Evolutionary conservation across 225 moss, liverwort and hornwort species (phyloP), one percentile per base, ranked within the genome.

Genomic region (Straminergon stramineum): DNA sequence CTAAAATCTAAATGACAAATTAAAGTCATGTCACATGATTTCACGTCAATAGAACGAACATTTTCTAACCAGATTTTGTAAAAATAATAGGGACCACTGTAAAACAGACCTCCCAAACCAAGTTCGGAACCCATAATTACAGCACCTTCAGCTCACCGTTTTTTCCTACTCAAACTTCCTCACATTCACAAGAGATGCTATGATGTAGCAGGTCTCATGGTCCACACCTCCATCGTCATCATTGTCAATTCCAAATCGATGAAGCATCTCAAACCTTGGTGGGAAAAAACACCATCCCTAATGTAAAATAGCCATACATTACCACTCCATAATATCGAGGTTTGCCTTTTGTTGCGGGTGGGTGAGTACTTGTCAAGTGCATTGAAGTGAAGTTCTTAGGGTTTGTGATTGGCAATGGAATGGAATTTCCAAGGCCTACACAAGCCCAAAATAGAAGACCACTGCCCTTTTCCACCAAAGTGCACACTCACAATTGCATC

Each of bases 401-500:
- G 56, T 3, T 37, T 22, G 15, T n/a, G 11, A 26, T 57, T n/a
- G 56, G 55, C 1, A 0, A 17, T 57, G 16, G 56, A 35, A 55
- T 56, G 20, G 8, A 21, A 76, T 15, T 78, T n/a, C 17, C 16
- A 37, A n/a, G 16, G n/a, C 56, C 10, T 16, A 4, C 9, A n/a
- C 37, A 5, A 79, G 56, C 5, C 57, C 56, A 2, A 17, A 57
- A 79, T 79, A n/a, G 2, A 21, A 1, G 11, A 17, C 7, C 57
- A 79, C 22, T 2, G 0, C 5, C 7, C n/a, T 27, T 57, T 10
- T 11, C 17, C 37, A 24, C 1, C 0, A 0, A 2, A n/a, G 1
- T 26, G 34, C 7, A 57, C 9, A 19, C 4, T n/a, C 4, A 11
- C 6, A 79, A 79, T 0, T n/a, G 0, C 8, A 34, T 1, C 17